Evolutionary conservation across 2,329 filamentous ascomycete species (phyloP).

Genomic region (Alternaria atra): DNA sequence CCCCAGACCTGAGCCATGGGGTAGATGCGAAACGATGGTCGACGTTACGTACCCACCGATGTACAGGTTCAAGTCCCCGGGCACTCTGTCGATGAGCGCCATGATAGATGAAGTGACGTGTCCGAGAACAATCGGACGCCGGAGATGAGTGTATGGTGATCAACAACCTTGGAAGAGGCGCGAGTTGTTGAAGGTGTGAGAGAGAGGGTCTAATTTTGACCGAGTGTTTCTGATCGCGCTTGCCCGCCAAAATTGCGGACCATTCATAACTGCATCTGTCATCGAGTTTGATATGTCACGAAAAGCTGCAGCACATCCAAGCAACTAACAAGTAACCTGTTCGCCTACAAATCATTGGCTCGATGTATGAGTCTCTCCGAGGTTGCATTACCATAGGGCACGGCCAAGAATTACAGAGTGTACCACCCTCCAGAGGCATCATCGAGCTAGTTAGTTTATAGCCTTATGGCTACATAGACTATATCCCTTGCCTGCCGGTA

Average conservation of each 20-base stretch:
- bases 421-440: neutral
- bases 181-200: slow-evolving; percentile 25
- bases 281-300: slow-evolving; percentile 12
- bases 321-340: neutral
- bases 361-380: neutral
- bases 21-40: slow-evolving; percentile 27
- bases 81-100: slow-evolving; percentile 71
- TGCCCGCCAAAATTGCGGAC: slow-evolving; percentile 15
- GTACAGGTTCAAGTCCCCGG: slow-evolving; percentile 75
- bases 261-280: slow-evolving; percentile 22
- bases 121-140: slow-evolving; percentile 27
- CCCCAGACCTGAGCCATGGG: slow-evolving; percentile 19
- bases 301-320: neutral
- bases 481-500: neutral
- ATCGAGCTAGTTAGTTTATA: neutral
- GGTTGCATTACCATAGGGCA: neutral
- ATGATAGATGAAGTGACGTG: slow-evolving; percentile 51
- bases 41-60: slow-evolving; percentile 74
- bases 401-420: neutral
- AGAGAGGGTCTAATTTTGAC: slow-evolving; percentile 34
- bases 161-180: slow-evolving; percentile 14
- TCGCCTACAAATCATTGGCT: neutral
- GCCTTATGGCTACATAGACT: neutral
- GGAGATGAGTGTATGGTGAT: slow-evolving; percentile 28
- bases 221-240: slow-evolving; percentile 29